Evolutionary conservation across 2,329 filamentous ascomycete genomes (phyloP), one percentile per base, ranked within the genome.

Genomic region (Ophiostoma perfectum): DNA sequence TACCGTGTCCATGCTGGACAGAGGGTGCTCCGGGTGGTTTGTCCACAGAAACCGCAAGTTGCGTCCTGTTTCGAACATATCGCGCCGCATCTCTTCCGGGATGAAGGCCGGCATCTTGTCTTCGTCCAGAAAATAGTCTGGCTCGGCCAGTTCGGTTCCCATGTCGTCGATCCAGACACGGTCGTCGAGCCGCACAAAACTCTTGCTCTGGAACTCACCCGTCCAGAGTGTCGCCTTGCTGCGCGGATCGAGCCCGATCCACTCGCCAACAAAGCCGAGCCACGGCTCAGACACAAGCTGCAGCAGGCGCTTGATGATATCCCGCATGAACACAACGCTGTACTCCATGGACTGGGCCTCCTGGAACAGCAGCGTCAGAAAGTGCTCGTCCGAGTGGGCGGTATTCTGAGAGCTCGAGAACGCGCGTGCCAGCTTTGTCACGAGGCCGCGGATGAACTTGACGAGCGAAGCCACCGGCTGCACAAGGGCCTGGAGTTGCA

Each of bases 1-100:
- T 5, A 86, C 76, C 5, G 83, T 78, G 39, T 81, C 79, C n/a
- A 80, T 74, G 58, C 81, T 81, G 14, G 86, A 84, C 58, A 95
- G 79, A 0, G 89, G 87, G 75, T 96, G 90, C 1, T 87, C 81
- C 5, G 90, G 84, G 75, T 95, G 90, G 72, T 90, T 87, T 36
- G 81, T 80, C 72, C 87, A 85, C 64, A 96, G 81, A 67, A 95
- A 87, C 7, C 90, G 86, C 64, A 96, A 78, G 75, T 90, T 94
- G 73, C 85, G 86, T 4, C 91, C 92, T 3, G 88, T 90, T 75
- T 96, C 91, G 72, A 94, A 93, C n/a, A 95, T 86, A 5, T 83
- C 80, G 66, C 85, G 83, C 3, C 87, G 88, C 72, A 93, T 84
- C 69, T 95, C 91, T 5, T 80, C 76, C 0, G 88, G 84, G 62